Evolutionary conservation across 768 basidiomycete genomes (phyloP).

Genomic region (Leccinellum rugosiceps): DNA sequence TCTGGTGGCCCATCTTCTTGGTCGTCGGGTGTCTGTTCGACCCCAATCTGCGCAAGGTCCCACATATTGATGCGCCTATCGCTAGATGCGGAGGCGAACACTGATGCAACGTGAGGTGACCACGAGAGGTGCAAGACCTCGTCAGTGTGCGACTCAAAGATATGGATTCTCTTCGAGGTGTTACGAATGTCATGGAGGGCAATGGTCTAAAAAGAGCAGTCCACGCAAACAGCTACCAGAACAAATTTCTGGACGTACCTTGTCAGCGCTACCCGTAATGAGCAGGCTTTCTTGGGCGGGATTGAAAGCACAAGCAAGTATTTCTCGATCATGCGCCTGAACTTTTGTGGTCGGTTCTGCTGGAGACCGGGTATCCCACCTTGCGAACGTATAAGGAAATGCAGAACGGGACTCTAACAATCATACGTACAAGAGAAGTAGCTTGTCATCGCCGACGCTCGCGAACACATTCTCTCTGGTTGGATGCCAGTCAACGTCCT

Average conservation of each 20-base stretch:
- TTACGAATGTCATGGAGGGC: constrained; percentile 83
- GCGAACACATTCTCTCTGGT: constrained; percentile 81
- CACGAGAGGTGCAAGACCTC: constrained; percentile 93
- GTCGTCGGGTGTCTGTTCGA: constrained; percentile 97
- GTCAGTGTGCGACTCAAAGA: constrained; percentile 90
- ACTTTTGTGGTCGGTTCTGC: constrained; percentile 65
- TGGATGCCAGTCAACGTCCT: constrained; percentile 98
- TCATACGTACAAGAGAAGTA: constrained; percentile 80
- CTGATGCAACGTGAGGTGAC: constrained; percentile 89
- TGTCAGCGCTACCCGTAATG: constrained; percentile 91
- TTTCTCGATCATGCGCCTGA: constrained; percentile 88
- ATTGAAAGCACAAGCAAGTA: constrained; percentile 88
- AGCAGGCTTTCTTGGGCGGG: constrained; percentile 77
- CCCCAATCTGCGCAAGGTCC: constrained; percentile 89
- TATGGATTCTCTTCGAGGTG: constrained; percentile 75
- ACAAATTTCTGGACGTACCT: constrained; percentile 45
- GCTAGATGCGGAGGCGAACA: constrained; percentile 93
- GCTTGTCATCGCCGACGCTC: constrained; percentile 94
- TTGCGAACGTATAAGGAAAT: constrained; percentile 29
- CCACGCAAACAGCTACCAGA: background rate
- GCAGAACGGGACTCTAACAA: background rate
- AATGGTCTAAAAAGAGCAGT: constrained; percentile 57
- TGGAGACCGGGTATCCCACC: constrained; percentile 89
- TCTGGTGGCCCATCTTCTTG: constrained; percentile 98
- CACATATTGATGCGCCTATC: constrained; percentile 94